A percentile compares a stretch with the other conserved stretches of the same genome.
Evolutionary conservation across 306 rosid genomes (phyloP).

Genomic region (Quercus bicolor): DNA sequence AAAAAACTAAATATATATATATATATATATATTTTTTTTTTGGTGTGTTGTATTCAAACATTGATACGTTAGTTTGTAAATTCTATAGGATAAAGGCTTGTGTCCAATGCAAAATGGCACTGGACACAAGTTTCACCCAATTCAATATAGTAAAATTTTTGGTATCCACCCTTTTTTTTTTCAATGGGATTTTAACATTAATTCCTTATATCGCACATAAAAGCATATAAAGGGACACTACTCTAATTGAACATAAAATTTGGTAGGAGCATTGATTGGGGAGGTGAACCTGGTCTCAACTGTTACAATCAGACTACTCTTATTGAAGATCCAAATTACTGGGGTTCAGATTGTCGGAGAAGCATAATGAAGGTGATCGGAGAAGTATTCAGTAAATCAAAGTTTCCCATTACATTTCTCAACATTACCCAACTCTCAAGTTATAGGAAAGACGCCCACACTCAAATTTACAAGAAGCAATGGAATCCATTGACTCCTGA

Average conservation of each 20-base stretch:
- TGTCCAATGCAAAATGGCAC: too few relatives aligned
- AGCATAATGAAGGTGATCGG: slow-evolving; percentile 82
- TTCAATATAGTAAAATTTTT: too few relatives aligned
- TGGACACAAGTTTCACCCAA: too few relatives aligned
- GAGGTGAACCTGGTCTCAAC: slow-evolving; percentile 55
- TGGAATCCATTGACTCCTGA: slow-evolving; percentile 75
- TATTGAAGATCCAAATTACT: slow-evolving; percentile 57
- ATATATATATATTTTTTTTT: too few relatives aligned
- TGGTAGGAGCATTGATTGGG: slow-evolving; percentile 86
- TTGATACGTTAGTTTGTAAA: too few relatives aligned
- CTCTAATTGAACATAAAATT: background rate
- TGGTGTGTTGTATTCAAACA: too few relatives aligned
- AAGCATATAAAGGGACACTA: background rate
- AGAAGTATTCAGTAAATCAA: slow-evolving; percentile 58
- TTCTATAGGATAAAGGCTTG: too few relatives aligned
- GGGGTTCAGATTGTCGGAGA: slow-evolving; percentile 80
- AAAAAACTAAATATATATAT: too few relatives aligned
- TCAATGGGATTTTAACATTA: too few relatives aligned
- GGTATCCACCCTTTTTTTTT: too few relatives aligned
- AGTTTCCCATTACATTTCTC: slow-evolving; percentile 71
- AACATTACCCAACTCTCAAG: slow-evolving; percentile 83
- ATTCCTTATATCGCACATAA: too few relatives aligned
- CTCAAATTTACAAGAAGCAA: slow-evolving; percentile 91
- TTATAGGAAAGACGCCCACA: slow-evolving; percentile 88
- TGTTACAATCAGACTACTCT: slow-evolving; percentile 83